Conservation (phyloP, 2,329 filamentous ascomycete genomes). For the Ophiocordyceps sinensis region DNA sequence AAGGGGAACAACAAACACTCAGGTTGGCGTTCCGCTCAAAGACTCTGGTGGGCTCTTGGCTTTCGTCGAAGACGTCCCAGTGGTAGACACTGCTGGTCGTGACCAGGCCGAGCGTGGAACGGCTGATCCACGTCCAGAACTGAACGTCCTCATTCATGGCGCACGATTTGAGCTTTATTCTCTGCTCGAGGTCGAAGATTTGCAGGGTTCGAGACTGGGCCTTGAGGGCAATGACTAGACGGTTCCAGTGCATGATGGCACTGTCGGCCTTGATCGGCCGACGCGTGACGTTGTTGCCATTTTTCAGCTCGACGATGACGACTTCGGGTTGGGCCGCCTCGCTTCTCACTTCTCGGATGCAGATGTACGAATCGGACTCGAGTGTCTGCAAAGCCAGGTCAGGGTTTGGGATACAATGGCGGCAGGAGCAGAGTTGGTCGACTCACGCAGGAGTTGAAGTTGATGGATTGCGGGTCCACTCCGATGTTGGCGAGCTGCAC, state of each 20-base stretch:
- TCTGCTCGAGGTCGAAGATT: slow-evolving; percentile 88
- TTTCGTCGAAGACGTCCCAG: slow-evolving; percentile 88
- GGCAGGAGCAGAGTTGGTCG: background rate
- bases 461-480: slow-evolving; percentile 41
- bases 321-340: slow-evolving; percentile 79
- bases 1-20: slow-evolving; percentile 40
- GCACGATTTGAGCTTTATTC: slow-evolving; percentile 92
- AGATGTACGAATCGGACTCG: slow-evolving; percentile 94
- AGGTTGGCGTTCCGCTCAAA: slow-evolving; percentile 93
- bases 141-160: slow-evolving; percentile 95
- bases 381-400: slow-evolving; percentile 50
- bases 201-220: slow-evolving; percentile 88
- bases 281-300: slow-evolving; percentile 87
- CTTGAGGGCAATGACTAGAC: slow-evolving; percentile 92
- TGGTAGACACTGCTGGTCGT: slow-evolving; percentile 88
- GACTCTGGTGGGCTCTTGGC: slow-evolving; percentile 72
- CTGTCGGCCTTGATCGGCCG: slow-evolving; percentile 97
- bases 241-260: slow-evolving; percentile 98
- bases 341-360: slow-evolving; percentile 86
- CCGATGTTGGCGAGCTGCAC: slow-evolving; percentile 47
- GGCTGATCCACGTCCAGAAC: slow-evolving; percentile 99
- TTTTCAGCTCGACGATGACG: slow-evolving; percentile 95
- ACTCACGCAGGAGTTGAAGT: slow-evolving; percentile 68
- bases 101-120: slow-evolving; percentile 74
- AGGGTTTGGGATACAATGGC: background rate